A percentile compares a stretch with the other conserved stretches of the same genome.
Conservation (phyloP, 345 rosid species). For the Camelina sativa region DNA sequence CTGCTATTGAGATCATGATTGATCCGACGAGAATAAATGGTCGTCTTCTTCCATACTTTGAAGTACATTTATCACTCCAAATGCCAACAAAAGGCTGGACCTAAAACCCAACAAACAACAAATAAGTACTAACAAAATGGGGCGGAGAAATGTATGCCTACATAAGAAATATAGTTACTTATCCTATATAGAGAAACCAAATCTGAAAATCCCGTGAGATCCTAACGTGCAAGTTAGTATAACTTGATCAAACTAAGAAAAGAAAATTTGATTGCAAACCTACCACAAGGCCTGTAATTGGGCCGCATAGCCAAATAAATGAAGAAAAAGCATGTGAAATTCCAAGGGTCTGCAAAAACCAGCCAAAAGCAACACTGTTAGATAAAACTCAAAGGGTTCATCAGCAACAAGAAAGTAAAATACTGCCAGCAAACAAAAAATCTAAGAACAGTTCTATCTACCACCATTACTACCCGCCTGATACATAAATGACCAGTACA, state of each 20-base stretch:
- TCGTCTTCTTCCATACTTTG: conserved; percentile 87
- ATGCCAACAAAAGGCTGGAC: conserved; percentile 99
- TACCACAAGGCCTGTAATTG: conserved; percentile 99
- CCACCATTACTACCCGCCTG: conserved; percentile 7
- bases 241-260: conserved; percentile 4
- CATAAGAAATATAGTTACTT: conserved; percentile 35
- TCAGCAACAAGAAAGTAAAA: not conserved
- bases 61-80: conserved; percentile 96
- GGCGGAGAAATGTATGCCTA: not conserved
- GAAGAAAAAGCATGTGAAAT: conserved; percentile 94
- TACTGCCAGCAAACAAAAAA: conserved; percentile 14
- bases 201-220: conserved; percentile 5
- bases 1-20: conserved; percentile 80
- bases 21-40: conserved; percentile 95
- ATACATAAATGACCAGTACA: conserved; percentile 8
- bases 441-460: not conserved
- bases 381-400: conserved; percentile 29
- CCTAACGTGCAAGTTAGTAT: not conserved
- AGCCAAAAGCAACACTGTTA: conserved; percentile 41
- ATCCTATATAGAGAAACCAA: not conserved
- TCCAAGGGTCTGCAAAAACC: conserved; percentile 88
- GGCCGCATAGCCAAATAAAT: conserved; percentile 98
- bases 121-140: conserved; percentile 23
- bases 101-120: conserved; percentile 50
- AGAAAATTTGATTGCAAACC: conserved; percentile 37